Percentiles rank a stretch among this genome's conserved stretches.
Conservation (phyloP, 768 basidiomycete species). For the Rhizopogon vinicolor region DNA sequence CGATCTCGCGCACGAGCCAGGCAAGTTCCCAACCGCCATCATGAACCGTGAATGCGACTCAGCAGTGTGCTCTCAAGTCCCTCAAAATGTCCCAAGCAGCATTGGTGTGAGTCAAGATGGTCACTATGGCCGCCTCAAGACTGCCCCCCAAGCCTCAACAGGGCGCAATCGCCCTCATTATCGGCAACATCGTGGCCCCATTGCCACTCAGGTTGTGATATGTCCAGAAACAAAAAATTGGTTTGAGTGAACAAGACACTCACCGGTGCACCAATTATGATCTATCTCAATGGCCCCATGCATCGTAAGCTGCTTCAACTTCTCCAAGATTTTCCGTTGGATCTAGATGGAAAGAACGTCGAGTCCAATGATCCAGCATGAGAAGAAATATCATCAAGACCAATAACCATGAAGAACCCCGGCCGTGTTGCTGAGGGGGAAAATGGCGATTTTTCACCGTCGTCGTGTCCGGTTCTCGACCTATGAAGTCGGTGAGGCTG, state of each 20-base stretch:
- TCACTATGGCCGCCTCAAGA: too few relatives aligned
- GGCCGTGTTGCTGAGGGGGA: neutral
- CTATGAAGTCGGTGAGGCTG: neutral
- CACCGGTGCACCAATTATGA: slow-evolving; percentile 1
- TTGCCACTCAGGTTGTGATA: neutral
- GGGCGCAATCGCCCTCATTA: neutral
- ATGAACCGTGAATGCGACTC: slow-evolving; percentile 1
- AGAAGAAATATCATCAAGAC: neutral
- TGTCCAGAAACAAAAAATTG: neutral
- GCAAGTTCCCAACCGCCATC: slow-evolving; percentile 9
- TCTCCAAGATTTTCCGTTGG: neutral
- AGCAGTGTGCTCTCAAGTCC: too few relatives aligned
- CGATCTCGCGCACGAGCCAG: neutral
- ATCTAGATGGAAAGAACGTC: neutral
- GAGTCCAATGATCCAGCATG: neutral
- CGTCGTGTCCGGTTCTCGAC: neutral
- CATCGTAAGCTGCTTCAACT: neutral
- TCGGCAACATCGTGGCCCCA: neutral
- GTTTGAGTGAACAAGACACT: slow-evolving; percentile 10
- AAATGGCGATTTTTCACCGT: slow-evolving; percentile 2
- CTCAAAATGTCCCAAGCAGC: too few relatives aligned
- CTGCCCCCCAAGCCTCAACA: neutral
- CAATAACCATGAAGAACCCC: neutral
- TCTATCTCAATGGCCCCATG: neutral
- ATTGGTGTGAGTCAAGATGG: too few relatives aligned